Base-by-base conservation (phyloP, 108 stramenopile species). In the Licmophora abbreviata region DNA sequence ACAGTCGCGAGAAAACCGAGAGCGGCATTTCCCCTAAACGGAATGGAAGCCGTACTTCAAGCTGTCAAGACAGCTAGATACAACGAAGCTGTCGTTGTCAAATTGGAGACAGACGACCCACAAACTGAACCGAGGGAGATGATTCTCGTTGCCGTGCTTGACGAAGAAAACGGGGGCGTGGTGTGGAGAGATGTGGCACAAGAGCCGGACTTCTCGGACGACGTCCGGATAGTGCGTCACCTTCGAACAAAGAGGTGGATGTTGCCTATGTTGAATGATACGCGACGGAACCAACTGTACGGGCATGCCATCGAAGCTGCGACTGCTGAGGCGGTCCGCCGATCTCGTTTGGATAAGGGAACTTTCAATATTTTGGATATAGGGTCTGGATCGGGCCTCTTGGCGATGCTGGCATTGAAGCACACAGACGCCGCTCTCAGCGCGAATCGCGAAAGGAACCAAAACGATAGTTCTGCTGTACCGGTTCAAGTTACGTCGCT, bases 211-310 rank as follows among this genome's bases (percentile, higher is more conserved):
- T n/a, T n/a, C n/a, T n/a, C n/a, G n/a, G n/a, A n/a, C n/a, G 45
- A 31, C 11, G 51, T 32, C n/a, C 46, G 49, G 17, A 42, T 42
- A 9, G 34, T 52, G 1, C 64, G 76, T 14, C 83, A 85, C 45
- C 56, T 91, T 17, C 55, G 73, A 17, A 85, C 89, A 17, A 91
- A 91, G 51, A 64, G 48, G 58, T 91, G 89, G 89, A 64, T 77
- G 11, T 68, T 91, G 26, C 89, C 89, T 44, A 91, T 91, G 89
- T 64, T 91, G 24, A 91, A 91, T 44, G 89, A 91, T 64, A 40
- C 49, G 29, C 30, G 53, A 8, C 71, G 89, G 1, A 91, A 86
- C 53, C 34, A 56, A 20, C 11, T 71, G 47, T 91, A 86, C 64
- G 63, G 82, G 28, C 14, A 41, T 8, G 79, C 85, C 12, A 75